A percentile compares a stretch with the other conserved stretches of the same genome.
These are phyloP conservation scores for Daldinia eschscholtzii DNA, from an alignment of 2,329 filamentous ascomycete species.

Conservation along the genomic window DNA sequence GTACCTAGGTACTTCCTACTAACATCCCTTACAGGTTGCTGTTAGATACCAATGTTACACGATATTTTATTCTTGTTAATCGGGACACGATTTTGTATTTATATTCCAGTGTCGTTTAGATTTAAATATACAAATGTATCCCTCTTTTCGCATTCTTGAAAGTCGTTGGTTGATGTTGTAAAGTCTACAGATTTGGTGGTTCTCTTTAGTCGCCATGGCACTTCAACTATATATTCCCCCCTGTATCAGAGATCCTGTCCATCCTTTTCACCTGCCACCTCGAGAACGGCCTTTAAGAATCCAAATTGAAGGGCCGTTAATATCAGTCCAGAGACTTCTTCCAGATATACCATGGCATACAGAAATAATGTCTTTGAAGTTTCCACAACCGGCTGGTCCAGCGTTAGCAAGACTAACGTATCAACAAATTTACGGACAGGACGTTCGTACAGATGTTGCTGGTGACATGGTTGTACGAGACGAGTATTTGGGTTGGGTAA, in stretches of 20 bases:
- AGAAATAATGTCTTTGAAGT: neutral
- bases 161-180: too few species aligned
- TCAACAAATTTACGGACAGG: slow-evolving; percentile 19
- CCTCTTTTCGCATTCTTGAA: too few species aligned
- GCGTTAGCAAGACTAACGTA: slow-evolving; percentile 36
- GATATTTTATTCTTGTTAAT: too few species aligned
- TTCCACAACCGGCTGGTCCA: slow-evolving; percentile 26
- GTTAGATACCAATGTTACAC: neutral
- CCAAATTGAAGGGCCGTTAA: slow-evolving; percentile 37
- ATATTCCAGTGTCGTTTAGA: too few species aligned
- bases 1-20: too few species aligned
- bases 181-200: neutral
- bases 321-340: slow-evolving; percentile 37
- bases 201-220: neutral
- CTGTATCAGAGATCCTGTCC: neutral
- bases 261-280: neutral
- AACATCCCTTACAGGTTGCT: neutral
- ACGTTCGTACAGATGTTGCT: slow-evolving; percentile 11
- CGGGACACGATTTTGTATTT: too few species aligned
- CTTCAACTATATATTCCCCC: neutral
- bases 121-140: too few species aligned
- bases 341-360: slow-evolving; percentile 16
- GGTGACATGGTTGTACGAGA: slow-evolving; percentile 27
- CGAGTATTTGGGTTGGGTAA: slow-evolving; percentile 31
- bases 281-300: neutral